Evolutionary conservation across 2,329 filamentous ascomycete species (phyloP), one percentile per base, ranked within the genome.

Genomic region (Calonectria honghensis): DNA sequence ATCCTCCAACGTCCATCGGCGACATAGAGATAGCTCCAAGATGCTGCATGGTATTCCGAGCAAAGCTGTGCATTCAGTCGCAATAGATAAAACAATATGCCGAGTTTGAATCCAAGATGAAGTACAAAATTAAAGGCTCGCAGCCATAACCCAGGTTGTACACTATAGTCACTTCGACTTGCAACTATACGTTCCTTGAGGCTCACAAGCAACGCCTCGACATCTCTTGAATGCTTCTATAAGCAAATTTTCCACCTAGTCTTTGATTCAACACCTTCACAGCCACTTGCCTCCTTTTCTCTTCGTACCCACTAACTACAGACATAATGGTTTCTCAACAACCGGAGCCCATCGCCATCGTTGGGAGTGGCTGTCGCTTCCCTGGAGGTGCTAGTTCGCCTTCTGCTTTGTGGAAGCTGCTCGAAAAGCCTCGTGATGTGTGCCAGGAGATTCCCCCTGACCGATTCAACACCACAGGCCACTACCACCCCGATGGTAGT

Each of bases 321-420:
- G 41, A 45, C 41, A 45, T n/a, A 48, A 48, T 48, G 45, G 45
- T 48, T 48, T 24, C n/a, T 24, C 20, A 48, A 24, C 50, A 52
- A n/a, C 27, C 24, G 4, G 54, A 59, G 52, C 87, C 86, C 41
- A 81, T 59, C 31, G 54, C 54, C 20, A 59, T 59, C 16, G 54
- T 59, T 35, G 54, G 54, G 13, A 59, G 29, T 24, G 54, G 18
- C 29, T 59, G 54, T 29, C 54, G 54, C 18, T 59, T 59, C 54
- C 54, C 54, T 29, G 54, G 54, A 37, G 54, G 54, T 35, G 54
- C 54, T 37, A 59, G 20, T 27, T 59, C 54, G 18, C 54, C 54
- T 13, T 37, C 54, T 2, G 32, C 29, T 11, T 6, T 59, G 6
- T 59, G 54, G 54, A 37, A 59, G 18, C 54, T 59, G 4, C 54